These are phyloP conservation scores for Populus hybrid DNA, from an alignment of 441 rosid species.

Conservation along the genomic window DNA sequence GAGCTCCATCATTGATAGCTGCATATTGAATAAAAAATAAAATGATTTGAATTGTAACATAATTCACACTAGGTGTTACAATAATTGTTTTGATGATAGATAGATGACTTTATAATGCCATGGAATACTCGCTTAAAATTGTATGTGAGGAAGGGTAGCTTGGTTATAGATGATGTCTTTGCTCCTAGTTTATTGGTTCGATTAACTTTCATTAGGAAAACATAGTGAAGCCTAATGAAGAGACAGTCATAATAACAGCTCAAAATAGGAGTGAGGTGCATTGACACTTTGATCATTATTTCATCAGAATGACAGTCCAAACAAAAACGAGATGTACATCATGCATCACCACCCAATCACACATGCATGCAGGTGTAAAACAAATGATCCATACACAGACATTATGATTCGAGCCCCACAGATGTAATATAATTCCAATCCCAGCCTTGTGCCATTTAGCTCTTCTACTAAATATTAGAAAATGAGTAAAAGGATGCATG, in stretches of 20 bases:
- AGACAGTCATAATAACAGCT: neutral
- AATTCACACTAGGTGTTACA: neutral
- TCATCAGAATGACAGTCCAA: neutral
- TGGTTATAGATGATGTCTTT: neutral
- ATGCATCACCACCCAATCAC: neutral
- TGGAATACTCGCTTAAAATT: neutral
- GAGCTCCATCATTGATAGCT: constrained; percentile 75
- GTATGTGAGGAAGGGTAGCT: neutral
- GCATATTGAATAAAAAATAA: constrained; percentile 20
- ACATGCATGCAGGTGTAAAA: neutral
- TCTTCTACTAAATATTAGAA: neutral
- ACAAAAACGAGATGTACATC: neutral
- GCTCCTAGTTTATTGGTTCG: neutral
- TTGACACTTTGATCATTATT: neutral
- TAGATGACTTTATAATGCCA: neutral
- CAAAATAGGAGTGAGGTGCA: neutral
- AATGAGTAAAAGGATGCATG: neutral
- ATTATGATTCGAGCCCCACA: neutral
- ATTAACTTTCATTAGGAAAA: neutral
- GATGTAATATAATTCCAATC: neutral
- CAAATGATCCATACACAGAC: neutral
- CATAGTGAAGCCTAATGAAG: neutral
- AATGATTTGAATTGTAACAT: constrained; percentile 4
- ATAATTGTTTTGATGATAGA: neutral
- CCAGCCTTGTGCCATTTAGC: neutral